A percentile compares a stretch with the other conserved stretches of the same genome.
These are phyloP conservation scores for Scedosporium aurantiacum DNA, from an alignment of 2,329 filamentous ascomycete genomes.

Conservation along the genomic window DNA sequence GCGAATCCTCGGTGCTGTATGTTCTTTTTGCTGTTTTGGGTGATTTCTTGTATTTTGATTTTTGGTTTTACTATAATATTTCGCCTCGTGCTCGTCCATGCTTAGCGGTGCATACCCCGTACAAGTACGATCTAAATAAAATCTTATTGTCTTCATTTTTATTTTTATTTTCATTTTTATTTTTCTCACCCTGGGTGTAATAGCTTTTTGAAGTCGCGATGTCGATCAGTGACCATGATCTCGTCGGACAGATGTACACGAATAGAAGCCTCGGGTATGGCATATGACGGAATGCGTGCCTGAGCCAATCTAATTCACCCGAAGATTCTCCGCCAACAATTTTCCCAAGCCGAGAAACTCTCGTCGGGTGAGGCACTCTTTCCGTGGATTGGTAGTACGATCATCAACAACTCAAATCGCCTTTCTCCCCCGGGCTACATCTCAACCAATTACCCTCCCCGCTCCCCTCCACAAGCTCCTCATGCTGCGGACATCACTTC, in stretches of 20 bases:
- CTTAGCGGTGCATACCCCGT: no score
- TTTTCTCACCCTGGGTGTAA: no score
- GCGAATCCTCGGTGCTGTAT: background rate
- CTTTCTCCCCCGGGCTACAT: background rate
- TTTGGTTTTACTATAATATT: background rate
- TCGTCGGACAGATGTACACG: background rate
- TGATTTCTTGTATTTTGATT: background rate
- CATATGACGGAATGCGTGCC: conserved; percentile 6
- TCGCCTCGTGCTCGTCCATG: no score
- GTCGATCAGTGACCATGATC: no score
- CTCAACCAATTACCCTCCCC: background rate
- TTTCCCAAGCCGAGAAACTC: conserved; percentile 2
- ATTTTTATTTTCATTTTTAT: no score
- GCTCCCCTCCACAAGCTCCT: conserved; percentile 29
- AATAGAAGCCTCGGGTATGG: conserved; percentile 3
- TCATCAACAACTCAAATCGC: background rate
- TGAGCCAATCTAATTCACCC: background rate
- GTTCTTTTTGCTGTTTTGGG: background rate
- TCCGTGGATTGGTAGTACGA: background rate
- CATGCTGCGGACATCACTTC: conserved; percentile 61
- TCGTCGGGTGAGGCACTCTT: no score
- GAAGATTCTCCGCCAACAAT: conserved; percentile 4
- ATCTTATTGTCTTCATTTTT: no score
- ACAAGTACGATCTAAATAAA: no score
- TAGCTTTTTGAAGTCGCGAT: no score